Evolutionary conservation across 441 rosid genomes (phyloP).

Genomic region (Adansonia madagascariensis): DNA sequence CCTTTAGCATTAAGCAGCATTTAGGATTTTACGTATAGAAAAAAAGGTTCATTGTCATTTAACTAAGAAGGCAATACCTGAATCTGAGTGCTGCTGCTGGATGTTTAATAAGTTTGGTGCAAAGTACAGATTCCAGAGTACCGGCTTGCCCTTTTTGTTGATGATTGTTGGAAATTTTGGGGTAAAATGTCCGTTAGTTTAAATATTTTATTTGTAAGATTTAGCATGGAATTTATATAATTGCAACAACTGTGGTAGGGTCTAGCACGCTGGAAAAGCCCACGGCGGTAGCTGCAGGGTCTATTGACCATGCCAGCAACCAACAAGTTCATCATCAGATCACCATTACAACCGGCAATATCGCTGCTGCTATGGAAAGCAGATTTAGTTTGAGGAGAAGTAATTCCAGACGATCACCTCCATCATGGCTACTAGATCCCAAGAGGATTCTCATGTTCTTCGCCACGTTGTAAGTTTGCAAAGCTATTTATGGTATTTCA

Average conservation of each 20-base stretch:
- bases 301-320: constrained; percentile 40
- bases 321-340: constrained; percentile 72
- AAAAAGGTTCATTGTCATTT: neutral
- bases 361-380: constrained; percentile 47
- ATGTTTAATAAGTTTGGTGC: neutral
- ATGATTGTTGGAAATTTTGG: constrained; percentile 14
- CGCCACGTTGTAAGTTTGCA: constrained; percentile 80
- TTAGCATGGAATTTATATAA: neutral
- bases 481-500: neutral
- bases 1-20: neutral
- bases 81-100: neutral
- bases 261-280: constrained; percentile 59
- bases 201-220: neutral
- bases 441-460: constrained; percentile 83
- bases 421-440: constrained; percentile 73
- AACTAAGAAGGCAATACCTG: neutral
- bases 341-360: constrained; percentile 54
- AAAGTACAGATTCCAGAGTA: constrained; percentile 10
- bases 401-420: constrained; percentile 61
- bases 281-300: constrained; percentile 29
- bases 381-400: constrained; percentile 56
- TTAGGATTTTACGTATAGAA: neutral
- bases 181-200: constrained; percentile 9
- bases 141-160: constrained; percentile 2
- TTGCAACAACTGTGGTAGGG: constrained; percentile 38